Percentiles rank a stretch among this genome's conserved stretches.
phyloP scores from a whole-genome alignment of 108 stramenopile genomes.

The Discostella stelligeroides region DNA sequence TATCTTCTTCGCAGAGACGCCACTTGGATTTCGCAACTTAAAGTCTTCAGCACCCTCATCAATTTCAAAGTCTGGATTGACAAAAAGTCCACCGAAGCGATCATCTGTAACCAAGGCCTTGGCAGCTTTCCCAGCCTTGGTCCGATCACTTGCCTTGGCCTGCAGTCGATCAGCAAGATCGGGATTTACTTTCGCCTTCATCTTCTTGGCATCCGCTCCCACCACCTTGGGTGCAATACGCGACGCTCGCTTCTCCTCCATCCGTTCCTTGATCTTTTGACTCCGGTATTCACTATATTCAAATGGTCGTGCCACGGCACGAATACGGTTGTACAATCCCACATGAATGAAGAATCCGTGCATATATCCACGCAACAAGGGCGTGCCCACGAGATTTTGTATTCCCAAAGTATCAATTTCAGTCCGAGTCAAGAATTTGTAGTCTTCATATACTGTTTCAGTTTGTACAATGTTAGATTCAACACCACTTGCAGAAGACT shows the following conservation, averaged over 20 bases:
- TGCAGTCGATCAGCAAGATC: conserved; percentile 77
- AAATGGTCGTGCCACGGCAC: conserved; percentile 95
- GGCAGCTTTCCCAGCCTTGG: conserved; percentile 79
- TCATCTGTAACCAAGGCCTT: conserved; percentile 87
- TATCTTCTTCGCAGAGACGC: conserved; percentile 66
- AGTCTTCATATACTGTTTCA: conserved; percentile 95
- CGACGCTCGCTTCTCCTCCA: conserved; percentile 90
- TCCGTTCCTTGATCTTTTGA: conserved; percentile 86
- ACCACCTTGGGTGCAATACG: conserved; percentile 71
- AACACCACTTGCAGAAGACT: conserved; percentile 30
- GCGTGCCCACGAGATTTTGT: conserved; percentile 93
- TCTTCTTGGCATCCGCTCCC: conserved; percentile 45
- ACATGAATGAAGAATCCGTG: conserved; percentile 99
- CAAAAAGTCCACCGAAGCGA: conserved; percentile 94
- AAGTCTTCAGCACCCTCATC: conserved; percentile 95
- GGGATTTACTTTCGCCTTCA: conserved; percentile 71
- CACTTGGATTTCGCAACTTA: conserved; percentile 94
- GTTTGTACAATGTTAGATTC: conserved; percentile 54
- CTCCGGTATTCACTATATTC: conserved; percentile 97
- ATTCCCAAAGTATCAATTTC: conserved; percentile 96
- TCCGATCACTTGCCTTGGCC: conserved; percentile 59
- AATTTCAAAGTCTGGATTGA: conserved; percentile 93
- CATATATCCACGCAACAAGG: conserved; percentile 96
- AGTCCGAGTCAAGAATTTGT: conserved; percentile 95
- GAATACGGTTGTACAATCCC: conserved; percentile 89